Base-by-base conservation (phyloP, 768 basidiomycete species). In the Pleurotus djamor region DNA sequence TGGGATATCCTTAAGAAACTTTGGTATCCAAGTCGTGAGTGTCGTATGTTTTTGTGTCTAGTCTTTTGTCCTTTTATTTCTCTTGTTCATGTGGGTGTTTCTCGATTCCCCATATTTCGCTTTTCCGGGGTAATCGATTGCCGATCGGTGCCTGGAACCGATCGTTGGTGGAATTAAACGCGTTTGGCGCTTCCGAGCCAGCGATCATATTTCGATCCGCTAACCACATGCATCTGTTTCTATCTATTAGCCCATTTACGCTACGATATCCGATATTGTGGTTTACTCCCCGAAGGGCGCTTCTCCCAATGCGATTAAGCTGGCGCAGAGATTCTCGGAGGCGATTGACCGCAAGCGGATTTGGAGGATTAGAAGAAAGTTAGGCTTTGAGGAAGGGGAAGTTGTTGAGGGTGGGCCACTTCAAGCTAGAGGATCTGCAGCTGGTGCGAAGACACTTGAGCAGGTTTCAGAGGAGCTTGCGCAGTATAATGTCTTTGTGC, bases 231-330 rank as follows among this genome's bases (percentile, higher is more conserved):
- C 50, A 37, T 49, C 32, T 44, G 50, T 35, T 48, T 48, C 51
- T 56, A 36, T 13, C 59, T 43, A 17, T 28, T 45, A 92, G 92
- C 85, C 91, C 47, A 89, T 95, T 59, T 93, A 92, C 65, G 87
- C 89, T 1, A 89, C 92, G 5, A 77, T 96, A n/a, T 93, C 92
- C 48, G 94, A 96, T 66, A 86, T 96, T 38, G 87, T 95, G 62
- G 76, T 96, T 32, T 96, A 95, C 72, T 93, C 91, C 12, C 91
- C 91, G 6, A 80, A 73, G 43, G 91, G 92, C 9, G 77, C 78
- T 0, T 76, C 78, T 2, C 75, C 78, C 6, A 77, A 80, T n/a
- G 83, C 88, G 0, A 66, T 85, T 45, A 73, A 79, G 21, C 78
- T 91, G 36, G 91, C 91, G 0, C 78, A 84, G 54, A 79, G 85